Conservation (phyloP, 352 stramenopile genomes). For the Phytophthora cajani region DNA sequence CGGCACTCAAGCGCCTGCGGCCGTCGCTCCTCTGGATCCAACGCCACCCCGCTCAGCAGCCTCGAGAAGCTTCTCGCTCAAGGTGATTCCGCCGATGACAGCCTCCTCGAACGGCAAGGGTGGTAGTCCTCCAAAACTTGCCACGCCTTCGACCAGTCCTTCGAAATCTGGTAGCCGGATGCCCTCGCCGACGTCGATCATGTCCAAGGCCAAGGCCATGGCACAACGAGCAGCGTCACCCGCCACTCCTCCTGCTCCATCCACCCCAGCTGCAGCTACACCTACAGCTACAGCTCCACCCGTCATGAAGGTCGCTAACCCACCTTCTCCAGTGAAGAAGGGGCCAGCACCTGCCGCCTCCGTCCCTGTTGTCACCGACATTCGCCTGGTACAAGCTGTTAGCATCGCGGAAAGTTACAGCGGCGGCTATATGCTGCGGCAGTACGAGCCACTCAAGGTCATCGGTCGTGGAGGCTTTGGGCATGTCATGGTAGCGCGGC, state of each 20-base stretch:
- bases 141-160: constrained; percentile 13
- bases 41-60: neutral
- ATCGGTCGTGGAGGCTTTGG: constrained; percentile 88
- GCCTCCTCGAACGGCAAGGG: constrained; percentile 6
- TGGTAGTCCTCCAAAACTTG: constrained; percentile 16
- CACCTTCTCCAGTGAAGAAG: constrained; percentile 27
- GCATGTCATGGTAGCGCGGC: constrained; percentile 81
- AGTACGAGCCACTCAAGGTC: constrained; percentile 83
- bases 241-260: constrained; percentile 12
- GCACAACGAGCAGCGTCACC: constrained; percentile 24
- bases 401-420: constrained; percentile 86
- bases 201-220: constrained; percentile 34
- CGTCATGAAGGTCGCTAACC: constrained; percentile 11
- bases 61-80: constrained; percentile 16
- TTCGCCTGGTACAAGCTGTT: constrained; percentile 70
- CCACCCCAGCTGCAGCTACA: neutral
- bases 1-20: constrained; percentile 6
- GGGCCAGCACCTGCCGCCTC: constrained; percentile 23
- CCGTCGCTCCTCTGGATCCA: constrained; percentile 7
- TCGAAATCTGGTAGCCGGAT: constrained; percentile 21
- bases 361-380: constrained; percentile 41
- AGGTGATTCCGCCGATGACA: constrained; percentile 12
- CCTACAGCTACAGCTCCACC: constrained; percentile 2
- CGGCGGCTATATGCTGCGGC: constrained; percentile 71
- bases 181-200: constrained; percentile 32